Base-by-base conservation (phyloP, 139 green algal species). In the Chlorella sp. region DNA sequence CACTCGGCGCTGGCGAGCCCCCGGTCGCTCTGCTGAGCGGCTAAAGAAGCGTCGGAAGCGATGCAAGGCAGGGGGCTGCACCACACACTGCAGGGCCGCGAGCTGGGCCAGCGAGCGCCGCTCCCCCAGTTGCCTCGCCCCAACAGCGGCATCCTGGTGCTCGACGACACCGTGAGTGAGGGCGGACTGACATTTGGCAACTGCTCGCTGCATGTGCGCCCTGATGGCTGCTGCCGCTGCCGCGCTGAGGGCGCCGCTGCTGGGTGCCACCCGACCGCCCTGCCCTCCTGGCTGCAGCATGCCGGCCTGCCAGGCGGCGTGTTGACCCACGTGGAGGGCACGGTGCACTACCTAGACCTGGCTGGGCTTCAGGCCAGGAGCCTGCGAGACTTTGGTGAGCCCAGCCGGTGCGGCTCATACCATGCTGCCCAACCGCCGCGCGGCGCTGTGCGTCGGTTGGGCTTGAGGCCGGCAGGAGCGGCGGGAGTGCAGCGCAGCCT, bases 281-380 rank as follows among this genome's bases (percentile, higher is more conserved):
- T 75, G 38, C 47, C 36, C n/a, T n/a, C 21, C 13, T 9, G n/a
- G 23, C 69, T 34, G 17, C 25, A 32, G 34, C 39, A 60, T 47
- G 26, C 12, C 16, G 4, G 38, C 39, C 67, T 85, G 30, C 80
- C 80, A 3, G 65, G 80, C 4, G 44, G 80, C 28, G 23, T 85
- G 28, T 18, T 85, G 32, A n/a, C 2, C 13, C 65, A 85, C 5
- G 80, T 85, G 47, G 34, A 71, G 11, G 80, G 38, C 15, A 34
- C 67, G 3, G 20, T 78, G 11, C 80, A 85, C 80, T 85, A 78
- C 15, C 32, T 85, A 20, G 80, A 85, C 65, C 47, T 85, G 2
- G 47, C 47, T 23, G 51, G 65, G 4, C 3, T 39, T 0, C 32
- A 78, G 32, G 44, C 38, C 0, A 15, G 6, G 44, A 70, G 32